A percentile compares a stretch with the other conserved stretches of the same genome.
These are phyloP conservation scores for Plasmodium cynomolgi DNA, from an alignment of 169 alveolate genomes.

Conservation along the genomic window DNA sequence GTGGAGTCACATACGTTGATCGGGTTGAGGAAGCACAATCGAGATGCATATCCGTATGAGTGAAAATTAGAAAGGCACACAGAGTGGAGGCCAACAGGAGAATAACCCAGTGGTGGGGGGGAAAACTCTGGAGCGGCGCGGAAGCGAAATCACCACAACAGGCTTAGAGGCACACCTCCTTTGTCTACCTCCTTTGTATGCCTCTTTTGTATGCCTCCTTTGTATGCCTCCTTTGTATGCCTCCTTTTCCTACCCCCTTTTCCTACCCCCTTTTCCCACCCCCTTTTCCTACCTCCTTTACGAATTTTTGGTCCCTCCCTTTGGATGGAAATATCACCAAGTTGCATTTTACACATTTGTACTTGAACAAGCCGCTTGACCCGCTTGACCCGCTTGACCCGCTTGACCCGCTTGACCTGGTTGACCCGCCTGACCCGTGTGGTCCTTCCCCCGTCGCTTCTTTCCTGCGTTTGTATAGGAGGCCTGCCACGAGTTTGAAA, in stretches of 20 bases:
- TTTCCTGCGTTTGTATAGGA: not conserved
- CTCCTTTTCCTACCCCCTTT: not conserved
- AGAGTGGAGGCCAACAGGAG: too few species aligned
- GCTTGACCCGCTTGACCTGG: not conserved
- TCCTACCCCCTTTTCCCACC: not conserved
- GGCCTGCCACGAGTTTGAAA: not conserved
- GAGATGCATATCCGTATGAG: not conserved
- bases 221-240: too few species aligned
- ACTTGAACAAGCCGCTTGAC: slow-evolving; percentile 18
- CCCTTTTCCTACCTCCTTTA: slow-evolving; percentile 76
- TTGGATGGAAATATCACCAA: slow-evolving; percentile 85
- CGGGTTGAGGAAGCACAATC: not conserved
- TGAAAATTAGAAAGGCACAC: not conserved
- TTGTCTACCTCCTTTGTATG: too few species aligned
- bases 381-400: not conserved
- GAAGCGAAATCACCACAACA: not conserved
- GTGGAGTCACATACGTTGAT: not conserved
- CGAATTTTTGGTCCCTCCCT: slow-evolving; percentile 82
- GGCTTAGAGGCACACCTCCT: not conserved
- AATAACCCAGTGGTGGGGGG: not conserved
- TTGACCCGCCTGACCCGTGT: not conserved
- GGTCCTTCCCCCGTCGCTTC: not conserved
- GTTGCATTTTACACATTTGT: slow-evolving; percentile 83
- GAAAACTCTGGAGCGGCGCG: not conserved
- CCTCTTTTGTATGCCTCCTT: too few species aligned